Percentiles rank a stretch among this genome's conserved stretches.
These are phyloP conservation scores for Silybum marianum DNA, from an alignment of 129 eudicot species.

Conservation along the genomic window DNA sequence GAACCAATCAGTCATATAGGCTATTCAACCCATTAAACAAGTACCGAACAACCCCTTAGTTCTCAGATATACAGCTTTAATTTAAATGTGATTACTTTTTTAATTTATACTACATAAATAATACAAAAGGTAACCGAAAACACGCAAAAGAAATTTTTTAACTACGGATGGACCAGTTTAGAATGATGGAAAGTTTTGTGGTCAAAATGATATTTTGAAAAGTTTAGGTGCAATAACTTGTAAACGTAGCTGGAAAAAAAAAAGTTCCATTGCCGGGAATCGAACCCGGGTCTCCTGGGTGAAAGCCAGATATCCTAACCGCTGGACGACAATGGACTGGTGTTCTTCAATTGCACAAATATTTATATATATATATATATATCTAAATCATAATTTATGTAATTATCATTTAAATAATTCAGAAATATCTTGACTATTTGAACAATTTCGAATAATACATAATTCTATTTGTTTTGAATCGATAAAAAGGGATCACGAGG, in stretches of 20 bases:
- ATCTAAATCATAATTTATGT: too few species aligned
- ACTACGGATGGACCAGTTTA: not conserved
- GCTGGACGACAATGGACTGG: slow-evolving; percentile 87
- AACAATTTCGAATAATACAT: too few species aligned
- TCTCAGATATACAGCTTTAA: too few species aligned
- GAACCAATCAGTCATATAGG: too few species aligned
- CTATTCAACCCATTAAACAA: too few species aligned
- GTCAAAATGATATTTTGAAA: not conserved
- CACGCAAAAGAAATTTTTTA: not conserved
- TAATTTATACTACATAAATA: too few species aligned
- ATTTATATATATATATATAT: not conserved
- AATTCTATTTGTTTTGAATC: not conserved
- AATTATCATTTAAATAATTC: too few species aligned
- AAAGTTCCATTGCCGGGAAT: slow-evolving; percentile 96
- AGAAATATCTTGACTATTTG: too few species aligned
- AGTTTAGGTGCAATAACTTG: not conserved
- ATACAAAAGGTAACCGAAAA: too few species aligned
- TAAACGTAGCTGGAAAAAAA: not conserved
- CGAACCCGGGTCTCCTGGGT: slow-evolving; percentile 99
- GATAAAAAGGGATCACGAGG: not conserved
- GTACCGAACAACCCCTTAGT: too few species aligned
- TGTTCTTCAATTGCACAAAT: not conserved
- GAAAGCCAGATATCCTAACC: slow-evolving; percentile 99
- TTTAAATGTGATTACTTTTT: too few species aligned
- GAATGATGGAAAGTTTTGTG: not conserved